These are phyloP conservation scores for Pichia sp. DNA, from an alignment of 1,139 yeast species.

Conservation along the genomic window DNA sequence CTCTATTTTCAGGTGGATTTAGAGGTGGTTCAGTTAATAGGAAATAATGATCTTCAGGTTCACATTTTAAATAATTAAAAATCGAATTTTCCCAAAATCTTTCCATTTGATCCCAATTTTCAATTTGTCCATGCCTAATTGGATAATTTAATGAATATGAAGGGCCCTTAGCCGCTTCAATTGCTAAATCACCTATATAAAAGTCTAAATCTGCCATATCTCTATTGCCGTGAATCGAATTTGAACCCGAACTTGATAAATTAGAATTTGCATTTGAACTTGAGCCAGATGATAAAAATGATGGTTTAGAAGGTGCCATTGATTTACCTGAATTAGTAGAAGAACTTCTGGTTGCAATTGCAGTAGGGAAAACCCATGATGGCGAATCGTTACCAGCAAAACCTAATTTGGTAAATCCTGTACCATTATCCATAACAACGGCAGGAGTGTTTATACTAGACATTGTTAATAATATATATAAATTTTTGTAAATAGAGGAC, in stretches of 20 bases:
- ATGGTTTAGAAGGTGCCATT: conserved; percentile 29
- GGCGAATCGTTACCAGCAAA: conserved; percentile 99
- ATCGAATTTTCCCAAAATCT: conserved; percentile 97
- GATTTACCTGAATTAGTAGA: conserved; percentile 30
- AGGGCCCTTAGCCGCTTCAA: conserved; percentile 83
- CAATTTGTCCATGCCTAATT: conserved; percentile 94
- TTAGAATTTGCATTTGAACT: neutral
- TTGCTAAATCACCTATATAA: conserved; percentile 92
- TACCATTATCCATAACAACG: conserved; percentile 92
- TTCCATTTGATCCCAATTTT: conserved; percentile 99
- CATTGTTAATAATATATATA: conserved; percentile 40
- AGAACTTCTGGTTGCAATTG: conserved; percentile 73
- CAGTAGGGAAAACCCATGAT: conserved; percentile 95
- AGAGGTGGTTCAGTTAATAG: conserved; percentile 95
- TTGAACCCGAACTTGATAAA: conserved; percentile 18
- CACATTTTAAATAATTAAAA: conserved; percentile 92
- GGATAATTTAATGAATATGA: conserved; percentile 88
- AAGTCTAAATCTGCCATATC: conserved; percentile 95
- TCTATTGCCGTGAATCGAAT: conserved; percentile 33
- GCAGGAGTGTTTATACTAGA: conserved; percentile 77
- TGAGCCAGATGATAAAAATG: conserved; percentile 23
- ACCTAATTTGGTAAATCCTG: conserved; percentile 95
- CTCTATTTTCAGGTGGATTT: conserved; percentile 98
- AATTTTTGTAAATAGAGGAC: no score
- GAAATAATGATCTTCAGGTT: conserved; percentile 97